These are phyloP conservation scores for sorghum (Sorghum bicolor) DNA, from an alignment of 176 grass and related monocot species.

Conservation along the genomic window DNA sequence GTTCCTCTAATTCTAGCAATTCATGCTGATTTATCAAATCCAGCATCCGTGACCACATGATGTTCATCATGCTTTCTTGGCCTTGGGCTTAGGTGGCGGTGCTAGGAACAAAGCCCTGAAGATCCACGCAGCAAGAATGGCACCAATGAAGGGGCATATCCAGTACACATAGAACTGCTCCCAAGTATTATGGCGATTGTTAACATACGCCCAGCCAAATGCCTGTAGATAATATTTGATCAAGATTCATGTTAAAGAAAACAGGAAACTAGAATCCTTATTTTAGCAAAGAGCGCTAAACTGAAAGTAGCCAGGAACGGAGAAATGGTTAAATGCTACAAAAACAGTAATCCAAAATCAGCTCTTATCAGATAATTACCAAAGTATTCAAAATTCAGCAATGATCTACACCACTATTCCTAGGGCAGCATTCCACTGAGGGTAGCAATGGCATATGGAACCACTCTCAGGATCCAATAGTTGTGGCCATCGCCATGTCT, in stretches of 20 bases:
- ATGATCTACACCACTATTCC: background rate
- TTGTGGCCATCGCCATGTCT: background rate
- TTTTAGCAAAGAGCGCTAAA: background rate
- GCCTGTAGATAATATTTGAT: slow-evolving; percentile 47
- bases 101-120: slow-evolving; percentile 57
- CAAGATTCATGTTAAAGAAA: background rate
- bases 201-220: slow-evolving; percentile 95
- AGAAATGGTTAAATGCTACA: background rate
- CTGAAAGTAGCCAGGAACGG: background rate
- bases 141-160: slow-evolving; percentile 94
- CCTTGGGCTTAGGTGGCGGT: slow-evolving; percentile 44
- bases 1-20: slow-evolving; percentile 9
- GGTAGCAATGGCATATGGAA: background rate
- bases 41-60: background rate
- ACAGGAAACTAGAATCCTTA: background rate
- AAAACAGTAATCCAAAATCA: background rate
- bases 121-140: slow-evolving; percentile 70
- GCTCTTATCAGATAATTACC: background rate
- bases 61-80: slow-evolving; percentile 62
- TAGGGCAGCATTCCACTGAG: background rate
- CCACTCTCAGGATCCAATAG: background rate
- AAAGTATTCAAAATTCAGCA: background rate
- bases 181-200: slow-evolving; percentile 82
- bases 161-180: slow-evolving; percentile 99
- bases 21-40: background rate